Base-by-base conservation (phyloP, 2,329 filamentous ascomycete genomes). In the Alternaria sp. region DNA sequence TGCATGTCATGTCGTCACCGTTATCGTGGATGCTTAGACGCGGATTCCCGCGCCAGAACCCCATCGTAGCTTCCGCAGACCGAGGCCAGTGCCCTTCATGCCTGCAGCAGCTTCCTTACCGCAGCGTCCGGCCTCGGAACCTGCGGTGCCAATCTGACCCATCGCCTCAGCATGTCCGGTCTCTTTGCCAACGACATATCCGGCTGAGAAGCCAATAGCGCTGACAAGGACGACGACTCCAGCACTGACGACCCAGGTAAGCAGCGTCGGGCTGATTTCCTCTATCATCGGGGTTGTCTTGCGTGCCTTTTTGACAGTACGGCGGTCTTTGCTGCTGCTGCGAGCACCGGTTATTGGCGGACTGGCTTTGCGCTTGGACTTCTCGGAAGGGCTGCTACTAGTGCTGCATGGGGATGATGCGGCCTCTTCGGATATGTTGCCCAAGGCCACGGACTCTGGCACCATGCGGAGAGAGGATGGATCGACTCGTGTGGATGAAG, bases 181-280 rank as follows among this genome's bases (percentile, higher is more conserved):
- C 66, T 90, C 88, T 58, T 84, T 84, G 11, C 88, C 88, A 14
- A 89, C 82, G 14, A 86, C 85, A 70, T 90, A 90, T 2, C 88
- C 88, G 5, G 88, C 88, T 1, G 87, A 87, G 75, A 90, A 90
- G 69, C 87, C 88, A 65, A 90, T 84, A 3, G 88, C 88, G 15
- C 86, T 88, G 59, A 90, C 85, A 0, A 90, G 82, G 3, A 90
- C 87, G 2, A 90, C 87, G 18, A 90, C 87, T 3, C 88, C 88
- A 0, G 88, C 88, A 53, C 87, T 88, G 50, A 90, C 85, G 5
- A 90, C 86, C 88, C 88, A 90, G 0, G 88, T 89, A 68, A 90
- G 84, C 9, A 90, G 79, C 0, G 88, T 90, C 0, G 88, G 88
- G 30, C 83, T 86, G 61, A 87, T 82, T 7, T 80, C 78, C 30